These are phyloP conservation scores for Termitomyces sp. DNA, from an alignment of 768 basidiomycete genomes.

Conservation along the genomic window DNA sequence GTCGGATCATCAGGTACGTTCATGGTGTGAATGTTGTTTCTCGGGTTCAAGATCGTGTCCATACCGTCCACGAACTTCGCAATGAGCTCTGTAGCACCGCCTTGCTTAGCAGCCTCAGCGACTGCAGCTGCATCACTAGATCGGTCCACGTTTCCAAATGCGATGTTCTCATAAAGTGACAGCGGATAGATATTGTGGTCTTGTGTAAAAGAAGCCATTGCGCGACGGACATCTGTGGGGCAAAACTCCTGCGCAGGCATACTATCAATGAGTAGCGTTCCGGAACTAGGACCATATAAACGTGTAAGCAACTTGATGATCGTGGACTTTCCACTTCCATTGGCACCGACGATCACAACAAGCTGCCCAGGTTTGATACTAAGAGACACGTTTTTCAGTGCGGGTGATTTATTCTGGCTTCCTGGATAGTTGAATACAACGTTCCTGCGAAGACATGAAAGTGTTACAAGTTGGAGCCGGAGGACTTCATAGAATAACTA, in stretches of 20 bases:
- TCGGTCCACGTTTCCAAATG: conserved; percentile 20
- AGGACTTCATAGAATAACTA: background rate
- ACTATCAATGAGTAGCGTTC: conserved; percentile 42
- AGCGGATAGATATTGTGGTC: conserved; percentile 47
- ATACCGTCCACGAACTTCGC: conserved; percentile 14
- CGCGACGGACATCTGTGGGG: conserved; percentile 34
- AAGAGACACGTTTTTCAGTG: conserved; percentile 38
- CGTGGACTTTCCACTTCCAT: conserved; percentile 55
- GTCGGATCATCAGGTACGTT: conserved; percentile 15
- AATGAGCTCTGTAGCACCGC: conserved; percentile 22
- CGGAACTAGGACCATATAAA: conserved; percentile 42
- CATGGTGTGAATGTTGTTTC: background rate
- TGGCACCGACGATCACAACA: conserved; percentile 55
- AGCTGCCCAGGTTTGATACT: conserved; percentile 43
- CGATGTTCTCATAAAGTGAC: conserved; percentile 40
- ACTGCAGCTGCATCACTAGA: conserved; percentile 18
- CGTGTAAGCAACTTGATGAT: conserved; percentile 48
- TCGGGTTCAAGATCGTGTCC: conserved; percentile 18
- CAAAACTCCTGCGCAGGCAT: conserved; percentile 33
- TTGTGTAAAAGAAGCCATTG: conserved; percentile 48
- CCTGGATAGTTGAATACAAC: conserved; percentile 53
- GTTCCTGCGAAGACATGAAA: conserved; percentile 28
- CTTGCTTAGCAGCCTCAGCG: conserved; percentile 26
- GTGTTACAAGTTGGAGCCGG: no score
- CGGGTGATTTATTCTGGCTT: conserved; percentile 28